phyloP scores from a whole-genome alignment of 768 basidiomycete genomes.

The Macrocybe gigantea region DNA sequence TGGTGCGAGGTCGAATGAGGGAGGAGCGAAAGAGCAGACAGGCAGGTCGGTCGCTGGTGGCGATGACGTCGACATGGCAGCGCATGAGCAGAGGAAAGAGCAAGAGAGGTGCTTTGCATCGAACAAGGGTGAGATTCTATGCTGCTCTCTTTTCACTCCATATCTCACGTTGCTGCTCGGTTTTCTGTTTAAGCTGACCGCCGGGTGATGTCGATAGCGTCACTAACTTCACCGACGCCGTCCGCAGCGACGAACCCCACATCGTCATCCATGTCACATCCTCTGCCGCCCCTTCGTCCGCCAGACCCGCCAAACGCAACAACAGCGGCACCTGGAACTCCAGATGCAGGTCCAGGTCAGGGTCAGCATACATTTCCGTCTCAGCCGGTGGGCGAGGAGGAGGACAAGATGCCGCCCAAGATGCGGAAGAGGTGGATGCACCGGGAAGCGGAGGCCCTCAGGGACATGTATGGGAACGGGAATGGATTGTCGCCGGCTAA shows the following conservation, averaged over 20 bases:
- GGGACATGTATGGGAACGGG: conserved; percentile 6
- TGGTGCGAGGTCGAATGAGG: conserved; percentile 13
- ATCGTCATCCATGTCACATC: too few species aligned
- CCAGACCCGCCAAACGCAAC: too few species aligned
- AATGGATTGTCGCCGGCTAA: not conserved
- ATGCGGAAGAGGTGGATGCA: conserved; percentile 52
- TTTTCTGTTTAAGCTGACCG: too few species aligned
- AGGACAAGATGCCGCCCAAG: conserved; percentile 53
- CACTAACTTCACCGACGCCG: too few species aligned
- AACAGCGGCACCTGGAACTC: too few species aligned
- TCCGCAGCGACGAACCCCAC: too few species aligned
- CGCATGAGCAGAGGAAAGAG: conserved; percentile 6
- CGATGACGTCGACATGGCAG: conserved; percentile 1
- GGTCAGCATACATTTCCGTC: not conserved
- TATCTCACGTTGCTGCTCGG: too few species aligned
- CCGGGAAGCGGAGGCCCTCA: conserved; percentile 19
- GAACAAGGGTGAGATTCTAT: conserved; percentile 17
- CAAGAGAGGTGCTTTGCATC: not conserved
- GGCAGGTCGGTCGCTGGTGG: not conserved
- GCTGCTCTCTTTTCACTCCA: not conserved
- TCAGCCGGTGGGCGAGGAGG: conserved; percentile 7
- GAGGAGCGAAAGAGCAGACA: not conserved
- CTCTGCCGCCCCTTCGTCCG: too few species aligned
- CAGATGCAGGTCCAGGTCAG: not conserved
- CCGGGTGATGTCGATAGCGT: too few species aligned